Conservation (phyloP, 2,329 filamentous ascomycete species). For the Aspergillus persii region DNA sequence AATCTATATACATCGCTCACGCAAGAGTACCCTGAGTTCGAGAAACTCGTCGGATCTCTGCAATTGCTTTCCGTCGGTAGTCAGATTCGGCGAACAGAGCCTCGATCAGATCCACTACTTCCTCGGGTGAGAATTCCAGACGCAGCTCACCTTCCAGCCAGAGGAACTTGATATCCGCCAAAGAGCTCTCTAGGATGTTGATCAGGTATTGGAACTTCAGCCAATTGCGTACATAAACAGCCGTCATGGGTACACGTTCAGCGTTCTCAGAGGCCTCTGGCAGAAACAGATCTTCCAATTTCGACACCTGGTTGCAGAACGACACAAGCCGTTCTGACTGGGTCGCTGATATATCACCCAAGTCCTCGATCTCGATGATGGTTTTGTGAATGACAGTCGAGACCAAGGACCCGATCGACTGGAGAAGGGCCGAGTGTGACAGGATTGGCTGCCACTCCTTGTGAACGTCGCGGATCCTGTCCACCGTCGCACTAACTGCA, state of each 20-base stretch:
- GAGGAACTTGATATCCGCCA: conserved; percentile 64
- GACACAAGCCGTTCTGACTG: conserved; percentile 59
- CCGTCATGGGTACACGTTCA: conserved; percentile 52
- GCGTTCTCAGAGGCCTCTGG: conserved; percentile 38
- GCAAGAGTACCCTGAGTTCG: conserved; percentile 10
- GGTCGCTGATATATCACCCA: conserved; percentile 62
- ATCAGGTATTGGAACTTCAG: conserved; percentile 63
- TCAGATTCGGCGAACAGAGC: conserved; percentile 64
- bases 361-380: conserved; percentile 61
- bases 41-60: conserved; percentile 50
- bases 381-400: conserved; percentile 58
- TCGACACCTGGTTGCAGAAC: conserved; percentile 56
- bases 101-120: conserved; percentile 62
- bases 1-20: conserved; percentile 2
- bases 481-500: conserved; percentile 57
- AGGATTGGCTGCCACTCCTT: conserved; percentile 58
- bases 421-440: conserved; percentile 59
- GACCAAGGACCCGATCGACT: conserved; percentile 59
- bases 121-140: conserved; percentile 60
- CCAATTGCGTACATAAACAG: conserved; percentile 63
- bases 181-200: conserved; percentile 61
- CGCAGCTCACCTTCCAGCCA: conserved; percentile 65
- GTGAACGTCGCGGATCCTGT: conserved; percentile 57
- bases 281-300: conserved; percentile 57
- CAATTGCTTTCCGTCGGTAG: conserved; percentile 56